Conservation (phyloP, 129 eudicot genomes). For the Logfia minima region DNA sequence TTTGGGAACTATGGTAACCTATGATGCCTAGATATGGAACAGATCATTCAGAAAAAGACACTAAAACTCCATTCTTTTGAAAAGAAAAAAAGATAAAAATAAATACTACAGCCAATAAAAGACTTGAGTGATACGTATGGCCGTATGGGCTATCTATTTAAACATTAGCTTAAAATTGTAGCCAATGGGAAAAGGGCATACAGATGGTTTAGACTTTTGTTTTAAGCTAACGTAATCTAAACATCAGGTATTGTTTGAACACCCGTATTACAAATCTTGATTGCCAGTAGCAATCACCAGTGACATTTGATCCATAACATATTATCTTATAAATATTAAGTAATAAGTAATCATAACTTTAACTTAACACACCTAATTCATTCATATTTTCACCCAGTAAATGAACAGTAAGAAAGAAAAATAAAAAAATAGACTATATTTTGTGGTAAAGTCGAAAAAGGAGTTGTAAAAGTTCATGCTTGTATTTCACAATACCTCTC, state of each 20-base stretch:
- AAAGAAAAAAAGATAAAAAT: too few relatives aligned
- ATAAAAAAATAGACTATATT: not conserved
- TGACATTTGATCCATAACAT: slow-evolving; percentile 40
- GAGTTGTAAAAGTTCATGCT: not conserved
- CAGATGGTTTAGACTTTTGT: slow-evolving; percentile 1
- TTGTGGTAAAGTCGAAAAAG: slow-evolving; percentile 6
- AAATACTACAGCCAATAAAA: not conserved
- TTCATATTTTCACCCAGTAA: not conserved
- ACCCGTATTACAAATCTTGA: not conserved
- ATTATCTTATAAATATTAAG: not conserved
- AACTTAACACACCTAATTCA: not conserved
- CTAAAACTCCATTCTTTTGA: not conserved
- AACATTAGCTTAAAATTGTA: not conserved
- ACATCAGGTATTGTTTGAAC: not conserved
- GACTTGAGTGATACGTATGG: not conserved
- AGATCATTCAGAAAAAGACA: not conserved
- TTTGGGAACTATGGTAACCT: too few relatives aligned
- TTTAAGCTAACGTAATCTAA: not conserved
- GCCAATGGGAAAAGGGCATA: slow-evolving; percentile 14
- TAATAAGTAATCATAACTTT: not conserved
- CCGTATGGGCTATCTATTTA: not conserved
- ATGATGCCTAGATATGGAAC: too few relatives aligned
- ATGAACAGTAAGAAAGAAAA: not conserved
- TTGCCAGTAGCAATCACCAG: slow-evolving; percentile 7
- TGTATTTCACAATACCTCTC: not conserved